Conservation (phyloP, 495 filamentous ascomycete species). For the Cudoniella acicularis region DNA sequence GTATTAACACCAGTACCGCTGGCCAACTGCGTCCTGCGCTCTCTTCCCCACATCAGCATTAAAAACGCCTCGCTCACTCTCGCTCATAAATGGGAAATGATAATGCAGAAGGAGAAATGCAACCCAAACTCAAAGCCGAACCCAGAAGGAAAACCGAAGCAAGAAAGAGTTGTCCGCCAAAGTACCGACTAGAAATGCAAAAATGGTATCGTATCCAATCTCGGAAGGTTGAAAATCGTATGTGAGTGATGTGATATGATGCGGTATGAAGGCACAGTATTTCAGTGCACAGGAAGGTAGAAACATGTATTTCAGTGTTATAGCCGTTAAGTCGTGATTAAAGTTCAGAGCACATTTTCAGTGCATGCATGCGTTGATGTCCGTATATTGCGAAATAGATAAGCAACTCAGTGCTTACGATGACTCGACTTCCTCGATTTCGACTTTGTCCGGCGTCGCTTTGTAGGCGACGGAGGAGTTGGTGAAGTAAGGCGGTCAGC, state of each 20-base stretch:
- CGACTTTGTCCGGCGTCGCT: background rate
- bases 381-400: background rate
- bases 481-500: background rate
- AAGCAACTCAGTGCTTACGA: background rate
- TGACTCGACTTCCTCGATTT: background rate
- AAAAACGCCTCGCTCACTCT: background rate
- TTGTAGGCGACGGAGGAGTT: background rate
- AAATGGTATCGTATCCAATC: background rate
- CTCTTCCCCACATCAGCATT: background rate
- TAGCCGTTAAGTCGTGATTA: too few species aligned
- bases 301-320: too few species aligned
- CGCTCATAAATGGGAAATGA: too few species aligned
- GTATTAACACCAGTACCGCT: background rate
- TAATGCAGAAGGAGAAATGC: too few species aligned
- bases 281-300: too few species aligned
- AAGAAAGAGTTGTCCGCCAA: too few species aligned
- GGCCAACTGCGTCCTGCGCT: background rate
- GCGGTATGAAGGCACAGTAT: background rate
- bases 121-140: background rate
- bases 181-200: too few species aligned
- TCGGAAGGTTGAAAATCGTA: background rate
- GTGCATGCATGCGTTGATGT: too few species aligned
- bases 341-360: too few species aligned
- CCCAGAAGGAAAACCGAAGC: background rate
- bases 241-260: background rate